Conservation (phyloP, 176 grass and related monocot genomes). For the sorghum (Sorghum bicolor) region DNA sequence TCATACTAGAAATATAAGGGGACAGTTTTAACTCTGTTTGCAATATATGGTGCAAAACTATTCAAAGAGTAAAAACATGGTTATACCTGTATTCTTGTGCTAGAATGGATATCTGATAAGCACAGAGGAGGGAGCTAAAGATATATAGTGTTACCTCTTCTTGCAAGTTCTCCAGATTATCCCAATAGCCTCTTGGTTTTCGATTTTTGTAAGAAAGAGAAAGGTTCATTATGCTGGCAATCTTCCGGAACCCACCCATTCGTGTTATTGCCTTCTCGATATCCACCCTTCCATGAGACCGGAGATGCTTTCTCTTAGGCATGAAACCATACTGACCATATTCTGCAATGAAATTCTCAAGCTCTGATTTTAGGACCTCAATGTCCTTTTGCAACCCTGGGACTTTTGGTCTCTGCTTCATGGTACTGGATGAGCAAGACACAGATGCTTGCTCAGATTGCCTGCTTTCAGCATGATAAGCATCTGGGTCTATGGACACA, state of each 20-base stretch:
- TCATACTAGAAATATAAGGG: background rate
- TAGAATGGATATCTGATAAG: background rate
- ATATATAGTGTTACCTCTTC: conserved; percentile 59
- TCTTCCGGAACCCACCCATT: conserved; percentile 90
- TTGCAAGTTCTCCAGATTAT: conserved; percentile 94
- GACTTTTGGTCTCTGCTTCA: conserved; percentile 65
- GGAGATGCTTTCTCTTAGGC: conserved; percentile 96
- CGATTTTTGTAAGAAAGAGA: conserved; percentile 85
- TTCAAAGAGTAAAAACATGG: background rate
- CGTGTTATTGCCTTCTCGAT: conserved; percentile 98
- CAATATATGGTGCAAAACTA: background rate
- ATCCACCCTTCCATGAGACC: conserved; percentile 82
- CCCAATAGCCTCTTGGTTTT: conserved; percentile 96
- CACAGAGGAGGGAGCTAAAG: background rate
- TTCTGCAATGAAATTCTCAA: conserved; percentile 61
- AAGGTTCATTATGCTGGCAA: conserved; percentile 76
- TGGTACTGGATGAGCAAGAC: conserved; percentile 35
- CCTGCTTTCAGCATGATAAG: conserved; percentile 20
- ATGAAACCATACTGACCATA: conserved; percentile 87
- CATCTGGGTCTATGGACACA: conserved; percentile 10
- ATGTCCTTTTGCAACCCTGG: conserved; percentile 79
- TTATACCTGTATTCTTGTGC: background rate
- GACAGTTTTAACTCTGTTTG: background rate
- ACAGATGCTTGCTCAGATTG: conserved; percentile 32
- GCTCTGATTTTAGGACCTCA: conserved; percentile 74